These are phyloP conservation scores for Ilyonectria destructans DNA, from an alignment of 2,329 filamentous ascomycete species.

Conservation along the genomic window DNA sequence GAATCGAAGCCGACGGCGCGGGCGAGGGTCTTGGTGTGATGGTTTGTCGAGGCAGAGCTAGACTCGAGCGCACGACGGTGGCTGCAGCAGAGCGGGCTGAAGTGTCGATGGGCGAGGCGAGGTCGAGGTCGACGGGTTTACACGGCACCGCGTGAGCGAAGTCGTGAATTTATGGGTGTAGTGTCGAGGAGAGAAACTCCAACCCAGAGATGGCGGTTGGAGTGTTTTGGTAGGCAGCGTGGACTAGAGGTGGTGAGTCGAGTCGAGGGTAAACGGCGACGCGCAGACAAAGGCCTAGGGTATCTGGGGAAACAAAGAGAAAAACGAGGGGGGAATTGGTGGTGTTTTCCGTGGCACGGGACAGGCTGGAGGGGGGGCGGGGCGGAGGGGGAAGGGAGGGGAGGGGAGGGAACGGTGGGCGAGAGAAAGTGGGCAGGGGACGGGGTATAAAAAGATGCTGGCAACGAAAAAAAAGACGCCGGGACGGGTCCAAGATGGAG, in stretches of 20 bases:
- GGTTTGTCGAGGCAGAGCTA: conserved; percentile 34
- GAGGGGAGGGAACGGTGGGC: conserved; percentile 48
- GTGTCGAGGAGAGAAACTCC: conserved; percentile 28
- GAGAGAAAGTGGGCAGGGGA: conserved; percentile 49
- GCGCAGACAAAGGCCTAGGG: conserved; percentile 47
- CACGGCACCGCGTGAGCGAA: conserved; percentile 43
- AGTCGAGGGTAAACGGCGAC: conserved; percentile 44
- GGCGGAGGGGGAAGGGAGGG: conserved; percentile 36
- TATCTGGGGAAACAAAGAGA: conserved; percentile 54
- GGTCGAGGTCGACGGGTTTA: conserved; percentile 48
- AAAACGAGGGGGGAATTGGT: conserved; percentile 51
- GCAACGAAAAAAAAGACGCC: conserved; percentile 41
- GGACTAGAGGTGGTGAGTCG: conserved; percentile 45
- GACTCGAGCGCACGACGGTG: conserved; percentile 41
- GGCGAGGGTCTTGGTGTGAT: conserved; percentile 27
- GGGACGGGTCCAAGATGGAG: conserved; percentile 46
- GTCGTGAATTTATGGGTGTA: conserved; percentile 44
- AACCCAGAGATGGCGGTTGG: conserved; percentile 30
- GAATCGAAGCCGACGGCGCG: conserved; percentile 39
- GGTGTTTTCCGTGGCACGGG: conserved; percentile 52
- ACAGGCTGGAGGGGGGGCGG: conserved; percentile 48
- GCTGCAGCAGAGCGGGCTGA: conserved; percentile 38
- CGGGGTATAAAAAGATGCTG: conserved; percentile 51
- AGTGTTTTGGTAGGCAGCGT: conserved; percentile 33
- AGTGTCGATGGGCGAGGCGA: conserved; percentile 41